Evolutionary conservation across 208 protist species (phyloP).

Genomic region (Trypanosoma avium): DNA sequence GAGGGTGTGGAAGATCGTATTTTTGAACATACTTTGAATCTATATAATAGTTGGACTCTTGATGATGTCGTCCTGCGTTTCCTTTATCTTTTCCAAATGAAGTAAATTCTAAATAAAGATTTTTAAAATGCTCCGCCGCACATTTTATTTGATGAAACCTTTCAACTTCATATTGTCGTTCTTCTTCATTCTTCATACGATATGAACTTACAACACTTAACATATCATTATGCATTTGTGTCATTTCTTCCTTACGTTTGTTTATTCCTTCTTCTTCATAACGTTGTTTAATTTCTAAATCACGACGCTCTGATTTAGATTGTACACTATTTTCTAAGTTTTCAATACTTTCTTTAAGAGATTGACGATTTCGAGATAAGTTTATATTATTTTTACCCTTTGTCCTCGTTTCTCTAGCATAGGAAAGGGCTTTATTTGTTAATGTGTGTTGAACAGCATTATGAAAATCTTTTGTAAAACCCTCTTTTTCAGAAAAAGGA

Average conservation of each 20-base stretch:
- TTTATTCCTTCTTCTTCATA: neutral
- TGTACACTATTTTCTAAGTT: neutral
- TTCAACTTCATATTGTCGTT: conserved; percentile 2
- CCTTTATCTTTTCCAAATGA: neutral
- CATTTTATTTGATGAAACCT: conserved; percentile 7
- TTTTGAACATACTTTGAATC: neutral
- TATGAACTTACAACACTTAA: conserved; percentile 1
- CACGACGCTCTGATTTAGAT: neutral
- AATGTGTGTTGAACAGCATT: conserved; percentile 35
- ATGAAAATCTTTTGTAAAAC: conserved; percentile 49
- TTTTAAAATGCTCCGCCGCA: conserved; percentile 6
- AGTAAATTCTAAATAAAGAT: conserved; percentile 1
- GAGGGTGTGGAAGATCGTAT: neutral
- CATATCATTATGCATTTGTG: conserved; percentile 13
- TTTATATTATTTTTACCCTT: too few species aligned
- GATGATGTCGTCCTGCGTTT: neutral
- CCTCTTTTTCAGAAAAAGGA: conserved; percentile 38
- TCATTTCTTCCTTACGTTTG: neutral
- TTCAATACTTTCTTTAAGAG: too few species aligned
- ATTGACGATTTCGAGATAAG: too few species aligned
- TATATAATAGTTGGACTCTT: neutral
- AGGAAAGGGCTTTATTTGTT: conserved; percentile 38
- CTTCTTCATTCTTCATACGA: neutral
- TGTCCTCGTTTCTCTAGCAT: conserved; percentile 8
- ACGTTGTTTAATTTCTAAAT: neutral